Evolutionary conservation across 352 stramenopile genomes (phyloP).

Genomic region (Phytophthora syringae): DNA sequence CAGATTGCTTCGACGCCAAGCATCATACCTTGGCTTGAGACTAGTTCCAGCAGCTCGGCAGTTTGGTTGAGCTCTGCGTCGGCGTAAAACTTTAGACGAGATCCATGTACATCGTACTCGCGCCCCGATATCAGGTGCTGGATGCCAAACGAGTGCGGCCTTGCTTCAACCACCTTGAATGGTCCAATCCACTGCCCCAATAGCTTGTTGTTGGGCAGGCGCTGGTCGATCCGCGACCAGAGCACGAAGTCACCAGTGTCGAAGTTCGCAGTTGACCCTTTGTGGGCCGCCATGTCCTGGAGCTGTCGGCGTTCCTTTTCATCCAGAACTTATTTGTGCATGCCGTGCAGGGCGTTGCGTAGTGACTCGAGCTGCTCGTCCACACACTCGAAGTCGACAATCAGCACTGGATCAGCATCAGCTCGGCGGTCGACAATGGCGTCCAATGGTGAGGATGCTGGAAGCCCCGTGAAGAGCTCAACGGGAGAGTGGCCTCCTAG

Average conservation of each 20-base stretch:
- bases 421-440: neutral
- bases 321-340: neutral
- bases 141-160: constrained; percentile 17
- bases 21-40: neutral
- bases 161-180: constrained; percentile 15
- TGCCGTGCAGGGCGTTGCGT: neutral
- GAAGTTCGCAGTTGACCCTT: constrained; percentile 14
- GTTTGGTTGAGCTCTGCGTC: neutral
- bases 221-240: constrained; percentile 15
- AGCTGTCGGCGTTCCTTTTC: neutral
- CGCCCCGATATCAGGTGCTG: constrained; percentile 6
- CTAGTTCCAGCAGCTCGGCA: neutral
- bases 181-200: constrained; percentile 16
- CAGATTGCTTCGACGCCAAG: neutral
- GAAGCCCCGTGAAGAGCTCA: neutral
- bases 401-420: neutral
- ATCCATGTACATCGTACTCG: constrained; percentile 2
- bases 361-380: no score
- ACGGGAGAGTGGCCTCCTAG: neutral
- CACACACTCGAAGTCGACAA: neutral
- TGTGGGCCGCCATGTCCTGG: neutral
- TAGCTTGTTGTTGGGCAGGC: constrained; percentile 16
- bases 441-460: neutral
- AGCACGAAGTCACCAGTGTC: constrained; percentile 20
- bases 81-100: neutral